These are phyloP conservation scores for Strigomonas culicis DNA, from an alignment of 208 protist species.

Conservation along the genomic window DNA sequence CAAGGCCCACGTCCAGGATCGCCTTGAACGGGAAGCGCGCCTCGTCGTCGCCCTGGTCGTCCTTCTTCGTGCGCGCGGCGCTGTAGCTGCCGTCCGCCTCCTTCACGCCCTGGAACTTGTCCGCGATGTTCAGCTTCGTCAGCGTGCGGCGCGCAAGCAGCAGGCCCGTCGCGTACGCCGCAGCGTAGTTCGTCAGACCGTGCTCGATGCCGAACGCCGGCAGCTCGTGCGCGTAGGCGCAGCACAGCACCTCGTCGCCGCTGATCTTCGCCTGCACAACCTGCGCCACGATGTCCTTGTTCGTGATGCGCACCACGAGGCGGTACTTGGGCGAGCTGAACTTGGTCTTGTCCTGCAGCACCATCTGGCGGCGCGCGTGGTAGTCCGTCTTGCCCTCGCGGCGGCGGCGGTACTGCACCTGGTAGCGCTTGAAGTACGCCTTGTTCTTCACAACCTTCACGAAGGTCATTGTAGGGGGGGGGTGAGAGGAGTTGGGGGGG, in stretches of 20 bases:
- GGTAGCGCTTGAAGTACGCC: conserved; percentile 98
- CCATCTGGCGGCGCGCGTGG: conserved; percentile 93
- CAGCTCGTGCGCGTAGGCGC: conserved; percentile 98
- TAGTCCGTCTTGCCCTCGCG: conserved; percentile 99
- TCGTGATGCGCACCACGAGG: conserved; percentile 97
- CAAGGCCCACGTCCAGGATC: conserved; percentile 9
- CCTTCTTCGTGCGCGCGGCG: conserved; percentile 65
- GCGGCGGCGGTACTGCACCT: conserved; percentile 96
- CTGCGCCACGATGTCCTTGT: conserved; percentile 97
- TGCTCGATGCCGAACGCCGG: conserved; percentile 94
- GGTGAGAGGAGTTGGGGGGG: too few species aligned
- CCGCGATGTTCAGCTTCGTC: conserved; percentile 92
- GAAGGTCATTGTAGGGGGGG: conserved; percentile 56
- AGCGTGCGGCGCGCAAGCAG: conserved; percentile 97
- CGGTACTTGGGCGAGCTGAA: conserved; percentile 99
- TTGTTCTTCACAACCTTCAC: conserved; percentile 92
- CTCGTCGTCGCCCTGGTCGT: conserved; percentile 86
- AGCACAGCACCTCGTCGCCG: conserved; percentile 93
- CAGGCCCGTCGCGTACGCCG: conserved; percentile 97
- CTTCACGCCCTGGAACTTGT: conserved; percentile 93
- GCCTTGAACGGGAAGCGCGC: conserved; percentile 67
- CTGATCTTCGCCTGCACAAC: conserved; percentile 95
- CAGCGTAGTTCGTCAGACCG: conserved; percentile 98
- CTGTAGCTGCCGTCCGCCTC: conserved; percentile 88
- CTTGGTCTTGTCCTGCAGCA: conserved; percentile 99